A percentile compares a stretch with the other conserved stretches of the same genome.
phyloP scores from a whole-genome alignment of 2,329 filamentous ascomycete genomes.

The Tolypocladium guangdongense region DNA sequence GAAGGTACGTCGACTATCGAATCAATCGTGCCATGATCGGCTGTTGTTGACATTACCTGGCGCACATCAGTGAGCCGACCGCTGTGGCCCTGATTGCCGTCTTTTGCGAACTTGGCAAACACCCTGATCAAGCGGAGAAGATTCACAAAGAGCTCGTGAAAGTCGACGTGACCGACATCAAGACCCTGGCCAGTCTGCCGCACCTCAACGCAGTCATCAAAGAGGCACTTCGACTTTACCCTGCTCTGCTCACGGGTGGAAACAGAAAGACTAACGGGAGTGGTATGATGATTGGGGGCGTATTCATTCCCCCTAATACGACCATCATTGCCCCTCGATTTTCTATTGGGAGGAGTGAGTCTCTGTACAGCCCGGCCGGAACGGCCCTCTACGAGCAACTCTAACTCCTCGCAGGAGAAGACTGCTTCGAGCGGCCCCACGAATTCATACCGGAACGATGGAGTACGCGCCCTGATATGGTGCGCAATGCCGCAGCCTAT shows the following conservation, averaged over 20 bases:
- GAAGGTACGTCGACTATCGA: slow-evolving; percentile 6
- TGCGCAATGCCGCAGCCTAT: slow-evolving; percentile 18
- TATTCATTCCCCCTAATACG: slow-evolving; percentile 8
- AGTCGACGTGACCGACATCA: not conserved
- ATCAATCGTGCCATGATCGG: too few relatives aligned
- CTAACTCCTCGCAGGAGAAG: slow-evolving; percentile 8
- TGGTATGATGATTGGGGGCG: slow-evolving; percentile 8
- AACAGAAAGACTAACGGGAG: slow-evolving; percentile 8
- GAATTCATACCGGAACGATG: slow-evolving; percentile 29
- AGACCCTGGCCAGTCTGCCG: not conserved
- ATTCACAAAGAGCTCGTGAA: not conserved
- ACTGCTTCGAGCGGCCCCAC: slow-evolving; percentile 13
- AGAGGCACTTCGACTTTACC: slow-evolving; percentile 13
- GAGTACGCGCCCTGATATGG: slow-evolving; percentile 19
- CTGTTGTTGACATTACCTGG: not conserved
- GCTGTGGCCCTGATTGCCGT: not conserved
- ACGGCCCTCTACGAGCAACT: not conserved
- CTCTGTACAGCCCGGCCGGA: not conserved
- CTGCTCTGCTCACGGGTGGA: slow-evolving; percentile 8
- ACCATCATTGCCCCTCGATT: slow-evolving; percentile 10
- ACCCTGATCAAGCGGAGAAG: not conserved
- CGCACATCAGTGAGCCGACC: not conserved
- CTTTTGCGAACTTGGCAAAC: not conserved
- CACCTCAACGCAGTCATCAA: slow-evolving; percentile 1
- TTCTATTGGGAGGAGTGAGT: slow-evolving; percentile 23